phyloP scores from a whole-genome alignment of 2,329 filamentous ascomycete species.

The Nemania abortiva region DNA sequence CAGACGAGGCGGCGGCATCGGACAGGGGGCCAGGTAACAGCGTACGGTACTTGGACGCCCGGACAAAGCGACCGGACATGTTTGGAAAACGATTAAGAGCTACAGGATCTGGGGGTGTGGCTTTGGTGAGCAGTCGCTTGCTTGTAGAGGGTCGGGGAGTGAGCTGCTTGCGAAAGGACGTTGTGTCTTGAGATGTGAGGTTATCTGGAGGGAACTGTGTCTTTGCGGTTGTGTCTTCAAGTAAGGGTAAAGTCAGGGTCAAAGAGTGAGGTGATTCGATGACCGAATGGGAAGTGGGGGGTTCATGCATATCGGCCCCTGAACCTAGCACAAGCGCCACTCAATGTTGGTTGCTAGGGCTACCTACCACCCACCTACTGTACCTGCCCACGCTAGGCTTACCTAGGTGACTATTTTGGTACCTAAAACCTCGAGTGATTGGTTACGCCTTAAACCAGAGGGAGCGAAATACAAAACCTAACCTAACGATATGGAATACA shows the following conservation, averaged over 20 bases:
- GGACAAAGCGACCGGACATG: slow-evolving; percentile 75
- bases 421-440: not conserved
- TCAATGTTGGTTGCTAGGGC: not conserved
- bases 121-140: slow-evolving; percentile 13
- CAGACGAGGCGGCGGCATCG: slow-evolving; percentile 45
- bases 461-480: too few species aligned
- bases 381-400: too few species aligned
- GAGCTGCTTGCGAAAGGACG: slow-evolving; percentile 25
- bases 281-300: slow-evolving; percentile 29
- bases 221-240: slow-evolving; percentile 21
- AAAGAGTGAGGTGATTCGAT: slow-evolving; percentile 29
- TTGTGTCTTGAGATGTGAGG: slow-evolving; percentile 27
- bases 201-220: slow-evolving; percentile 21
- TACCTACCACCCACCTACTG: not conserved
- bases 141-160: not conserved
- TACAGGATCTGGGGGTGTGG: slow-evolving; percentile 20
- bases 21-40: slow-evolving; percentile 47
- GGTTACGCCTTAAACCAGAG: too few species aligned
- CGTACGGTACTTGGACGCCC: slow-evolving; percentile 76
- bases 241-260: slow-evolving; percentile 12
- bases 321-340: slow-evolving; percentile 21
- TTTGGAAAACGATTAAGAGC: slow-evolving; percentile 36
- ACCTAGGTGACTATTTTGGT: too few species aligned
- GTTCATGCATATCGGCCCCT: slow-evolving; percentile 33
- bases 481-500: not conserved